Evolutionary conservation across 2,329 filamentous ascomycete genomes (phyloP).

Genomic region (Xylariales sp.): DNA sequence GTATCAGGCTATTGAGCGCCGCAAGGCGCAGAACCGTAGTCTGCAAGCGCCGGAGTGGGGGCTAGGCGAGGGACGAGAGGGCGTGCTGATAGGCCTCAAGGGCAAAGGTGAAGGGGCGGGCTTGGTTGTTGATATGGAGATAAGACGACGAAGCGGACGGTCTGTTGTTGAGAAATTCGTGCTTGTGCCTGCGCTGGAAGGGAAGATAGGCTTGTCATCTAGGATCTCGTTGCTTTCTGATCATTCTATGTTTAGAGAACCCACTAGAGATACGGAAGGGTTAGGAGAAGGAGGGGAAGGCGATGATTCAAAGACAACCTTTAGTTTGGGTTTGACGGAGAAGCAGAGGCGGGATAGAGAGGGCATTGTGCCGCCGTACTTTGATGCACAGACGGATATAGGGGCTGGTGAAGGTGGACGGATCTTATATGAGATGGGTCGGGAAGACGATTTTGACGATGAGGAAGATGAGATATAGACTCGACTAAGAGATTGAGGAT

Average conservation of each 20-base stretch:
- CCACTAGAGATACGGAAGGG: slow-evolving; percentile 35
- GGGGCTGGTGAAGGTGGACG: slow-evolving; percentile 80
- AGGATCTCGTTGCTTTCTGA: slow-evolving; percentile 64
- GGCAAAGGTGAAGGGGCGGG: slow-evolving; percentile 32
- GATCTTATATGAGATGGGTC: slow-evolving; percentile 94
- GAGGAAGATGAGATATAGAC: slow-evolving; percentile 49
- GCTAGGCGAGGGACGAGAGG: slow-evolving; percentile 71
- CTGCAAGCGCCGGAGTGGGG: slow-evolving; percentile 74
- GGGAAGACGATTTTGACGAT: slow-evolving; percentile 94
- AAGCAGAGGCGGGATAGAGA: slow-evolving; percentile 84
- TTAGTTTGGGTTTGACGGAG: slow-evolving; percentile 81
- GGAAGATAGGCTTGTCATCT: slow-evolving; percentile 21
- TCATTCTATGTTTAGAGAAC: slow-evolving; percentile 62
- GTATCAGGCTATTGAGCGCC: slow-evolving; percentile 67
- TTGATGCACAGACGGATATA: slow-evolving; percentile 83
- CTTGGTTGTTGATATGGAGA: slow-evolving; percentile 78
- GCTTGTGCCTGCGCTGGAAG: slow-evolving; percentile 28
- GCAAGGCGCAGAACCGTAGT: slow-evolving; percentile 72
- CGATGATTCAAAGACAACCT: slow-evolving; percentile 67
- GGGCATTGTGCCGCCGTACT: slow-evolving; percentile 88
- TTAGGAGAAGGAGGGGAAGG: slow-evolving; percentile 34
- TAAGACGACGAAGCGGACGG: slow-evolving; percentile 76
- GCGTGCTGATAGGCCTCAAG: slow-evolving; percentile 65
- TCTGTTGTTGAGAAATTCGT: slow-evolving; percentile 67
- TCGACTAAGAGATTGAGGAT: background rate